Evolutionary conservation across 257 asterid species (phyloP).

Genomic region (Solanum acaule): DNA sequence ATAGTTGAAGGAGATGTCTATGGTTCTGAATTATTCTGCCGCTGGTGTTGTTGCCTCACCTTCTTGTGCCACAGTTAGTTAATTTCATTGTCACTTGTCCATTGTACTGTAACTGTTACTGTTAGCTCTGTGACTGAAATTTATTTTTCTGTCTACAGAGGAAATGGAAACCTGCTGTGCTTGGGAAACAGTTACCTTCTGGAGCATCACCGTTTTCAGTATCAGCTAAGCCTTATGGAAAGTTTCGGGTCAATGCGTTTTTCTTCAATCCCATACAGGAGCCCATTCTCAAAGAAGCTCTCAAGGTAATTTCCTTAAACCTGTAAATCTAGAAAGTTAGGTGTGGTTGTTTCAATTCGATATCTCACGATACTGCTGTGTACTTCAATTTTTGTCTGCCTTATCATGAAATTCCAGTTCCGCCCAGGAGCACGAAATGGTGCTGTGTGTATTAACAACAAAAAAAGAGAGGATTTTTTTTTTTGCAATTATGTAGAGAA

Average conservation of each 20-base stretch:
- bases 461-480: no score
- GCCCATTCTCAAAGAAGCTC: constrained; percentile 53
- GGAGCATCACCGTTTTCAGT: background rate
- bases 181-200: background rate
- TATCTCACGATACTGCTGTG: background rate
- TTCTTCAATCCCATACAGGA: constrained; percentile 32
- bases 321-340: background rate
- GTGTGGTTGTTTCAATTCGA: background rate
- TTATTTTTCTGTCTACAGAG: background rate
- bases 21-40: background rate
- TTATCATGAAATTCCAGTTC: background rate
- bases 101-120: background rate
- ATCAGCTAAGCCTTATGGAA: background rate
- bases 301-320: constrained; percentile 25
- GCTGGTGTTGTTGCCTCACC: background rate
- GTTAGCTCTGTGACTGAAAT: background rate
- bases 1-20: background rate
- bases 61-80: background rate
- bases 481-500: background rate
- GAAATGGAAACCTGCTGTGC: background rate
- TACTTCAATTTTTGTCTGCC: background rate
- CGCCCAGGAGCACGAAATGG: background rate
- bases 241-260: constrained; percentile 26
- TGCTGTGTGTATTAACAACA: background rate
- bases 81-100: background rate